Evolutionary conservation across 192 early-diverging fungal genomes (phyloP).

Genomic region (Backusella parvicylindrica): DNA sequence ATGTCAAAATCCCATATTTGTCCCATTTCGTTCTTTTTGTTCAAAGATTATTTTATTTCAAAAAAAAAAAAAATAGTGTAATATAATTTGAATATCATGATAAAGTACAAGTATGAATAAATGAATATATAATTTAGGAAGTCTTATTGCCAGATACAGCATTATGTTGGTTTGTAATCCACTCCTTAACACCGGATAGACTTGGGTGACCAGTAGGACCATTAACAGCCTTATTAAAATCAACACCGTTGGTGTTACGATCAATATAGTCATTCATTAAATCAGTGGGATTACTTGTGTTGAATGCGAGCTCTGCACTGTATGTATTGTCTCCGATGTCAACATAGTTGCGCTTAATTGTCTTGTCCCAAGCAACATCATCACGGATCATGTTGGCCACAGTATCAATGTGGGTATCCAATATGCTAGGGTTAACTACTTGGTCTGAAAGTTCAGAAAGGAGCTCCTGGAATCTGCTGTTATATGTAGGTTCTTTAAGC

Average conservation of each 20-base stretch:
- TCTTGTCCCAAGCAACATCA: not conserved
- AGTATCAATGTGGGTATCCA: not conserved
- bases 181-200: not conserved
- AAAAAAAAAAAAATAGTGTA: not conserved
- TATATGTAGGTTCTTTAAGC: conserved; percentile 2
- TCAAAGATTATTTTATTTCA: not conserved
- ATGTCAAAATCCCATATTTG: not conserved
- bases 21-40: not conserved
- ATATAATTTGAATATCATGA: not conserved
- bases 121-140: not conserved
- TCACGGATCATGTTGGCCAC: not conserved
- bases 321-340: not conserved
- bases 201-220: not conserved
- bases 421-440: not conserved
- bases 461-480: not conserved
- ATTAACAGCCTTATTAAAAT: not conserved
- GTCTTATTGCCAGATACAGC: not conserved
- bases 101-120: not conserved
- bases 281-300: not conserved
- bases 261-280: not conserved
- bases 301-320: not conserved
- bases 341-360: not conserved
- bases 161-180: not conserved
- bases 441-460: not conserved
- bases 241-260: not conserved